Percentiles rank a stretch among this genome's conserved stretches.
Conservation (phyloP, 768 basidiomycete species). For the Lactarius evosmus region DNA sequence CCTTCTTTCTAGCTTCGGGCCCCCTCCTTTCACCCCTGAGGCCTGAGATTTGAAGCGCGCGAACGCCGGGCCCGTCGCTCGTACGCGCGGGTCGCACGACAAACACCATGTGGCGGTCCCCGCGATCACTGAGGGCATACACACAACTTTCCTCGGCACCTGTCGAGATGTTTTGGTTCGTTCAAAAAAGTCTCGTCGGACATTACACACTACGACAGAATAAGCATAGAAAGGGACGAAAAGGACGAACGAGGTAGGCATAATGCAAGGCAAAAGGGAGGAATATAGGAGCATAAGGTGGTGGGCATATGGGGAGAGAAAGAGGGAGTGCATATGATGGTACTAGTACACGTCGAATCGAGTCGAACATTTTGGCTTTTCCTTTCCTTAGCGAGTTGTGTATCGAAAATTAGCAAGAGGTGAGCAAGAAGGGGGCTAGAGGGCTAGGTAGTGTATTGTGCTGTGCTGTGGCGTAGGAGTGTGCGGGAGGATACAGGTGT, state of each 20-base stretch:
- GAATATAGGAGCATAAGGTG: not conserved
- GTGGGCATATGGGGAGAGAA: not conserved
- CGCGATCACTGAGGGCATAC: no score
- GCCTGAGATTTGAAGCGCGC: no score
- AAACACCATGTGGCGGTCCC: no score
- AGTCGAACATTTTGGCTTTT: not conserved
- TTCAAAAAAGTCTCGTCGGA: not conserved
- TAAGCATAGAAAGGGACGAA: no score
- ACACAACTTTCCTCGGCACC: not conserved
- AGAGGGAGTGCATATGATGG: not conserved
- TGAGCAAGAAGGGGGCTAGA: not conserved
- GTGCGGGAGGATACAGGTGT: not conserved
- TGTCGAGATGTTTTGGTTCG: not conserved
- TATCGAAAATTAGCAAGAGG: not conserved
- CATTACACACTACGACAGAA: not conserved
- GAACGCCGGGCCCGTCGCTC: no score
- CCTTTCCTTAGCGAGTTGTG: not conserved
- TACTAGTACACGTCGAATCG: not conserved
- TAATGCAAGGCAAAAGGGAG: no score
- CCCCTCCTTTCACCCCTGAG: constrained; percentile 91
- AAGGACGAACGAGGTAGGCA: no score
- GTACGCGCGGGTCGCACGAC: no score
- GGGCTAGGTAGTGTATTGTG: no score
- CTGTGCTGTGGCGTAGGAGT: not conserved
- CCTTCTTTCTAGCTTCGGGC: constrained; percentile 83